Conservation (phyloP, 208 protist genomes). For the Trypanosoma mega region DNA sequence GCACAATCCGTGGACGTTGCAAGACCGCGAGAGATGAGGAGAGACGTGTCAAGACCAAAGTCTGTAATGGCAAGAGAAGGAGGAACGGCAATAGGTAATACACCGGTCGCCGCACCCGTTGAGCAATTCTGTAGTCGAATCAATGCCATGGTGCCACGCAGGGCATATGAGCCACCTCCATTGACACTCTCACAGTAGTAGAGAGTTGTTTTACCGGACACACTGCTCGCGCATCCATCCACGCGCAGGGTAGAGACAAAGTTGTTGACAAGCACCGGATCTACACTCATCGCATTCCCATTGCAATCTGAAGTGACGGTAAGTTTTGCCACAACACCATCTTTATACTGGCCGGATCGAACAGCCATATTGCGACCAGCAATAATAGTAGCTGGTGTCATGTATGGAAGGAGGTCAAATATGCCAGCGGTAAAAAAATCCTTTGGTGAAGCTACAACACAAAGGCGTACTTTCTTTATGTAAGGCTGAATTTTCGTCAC, state of each 20-base stretch:
- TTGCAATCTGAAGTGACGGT: slow-evolving; percentile 31
- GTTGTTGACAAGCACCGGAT: slow-evolving; percentile 16
- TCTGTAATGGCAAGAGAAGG: slow-evolving; percentile 35
- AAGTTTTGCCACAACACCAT: slow-evolving; percentile 34
- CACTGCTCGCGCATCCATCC: slow-evolving; percentile 26
- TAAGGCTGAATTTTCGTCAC: slow-evolving; percentile 11
- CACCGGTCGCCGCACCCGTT: slow-evolving; percentile 18
- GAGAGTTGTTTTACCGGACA: slow-evolving; percentile 21
- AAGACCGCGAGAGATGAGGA: slow-evolving; percentile 34
- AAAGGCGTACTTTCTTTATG: slow-evolving; percentile 9
- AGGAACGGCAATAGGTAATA: slow-evolving; percentile 28
- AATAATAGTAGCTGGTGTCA: slow-evolving; percentile 53
- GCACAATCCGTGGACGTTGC: slow-evolving; percentile 36
- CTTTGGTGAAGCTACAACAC: slow-evolving; percentile 7
- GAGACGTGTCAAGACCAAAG: slow-evolving; percentile 43
- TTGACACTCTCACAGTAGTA: slow-evolving; percentile 68
- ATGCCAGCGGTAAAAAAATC: slow-evolving; percentile 3
- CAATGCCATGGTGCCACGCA: slow-evolving; percentile 44
- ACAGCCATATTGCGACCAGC: slow-evolving; percentile 34
- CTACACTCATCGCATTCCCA: slow-evolving; percentile 30
- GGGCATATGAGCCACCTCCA: slow-evolving; percentile 27
- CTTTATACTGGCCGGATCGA: slow-evolving; percentile 26
- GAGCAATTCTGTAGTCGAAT: slow-evolving; percentile 40
- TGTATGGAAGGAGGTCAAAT: slow-evolving; percentile 48
- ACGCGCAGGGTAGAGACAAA: slow-evolving; percentile 37